Percentiles rank a stretch among this genome's conserved stretches.
Conservation (phyloP, 768 basidiomycete species). For the Russula dissimulans region DNA sequence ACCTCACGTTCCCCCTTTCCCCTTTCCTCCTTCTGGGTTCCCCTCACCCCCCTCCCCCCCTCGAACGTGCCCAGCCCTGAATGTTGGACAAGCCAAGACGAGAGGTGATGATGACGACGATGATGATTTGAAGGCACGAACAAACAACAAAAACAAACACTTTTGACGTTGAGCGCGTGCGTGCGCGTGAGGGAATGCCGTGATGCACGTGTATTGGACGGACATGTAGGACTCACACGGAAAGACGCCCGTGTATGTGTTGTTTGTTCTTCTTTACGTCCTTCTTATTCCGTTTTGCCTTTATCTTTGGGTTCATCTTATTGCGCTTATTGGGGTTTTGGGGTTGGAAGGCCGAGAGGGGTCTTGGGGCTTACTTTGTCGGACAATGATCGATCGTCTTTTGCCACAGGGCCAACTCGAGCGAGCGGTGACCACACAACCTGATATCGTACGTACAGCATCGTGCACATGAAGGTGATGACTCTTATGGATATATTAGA, state of each 20-base stretch:
- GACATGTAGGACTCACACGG: background rate
- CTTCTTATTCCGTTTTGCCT: background rate
- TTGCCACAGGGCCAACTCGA: background rate
- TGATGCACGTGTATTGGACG: background rate
- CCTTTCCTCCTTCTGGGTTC: too few relatives aligned
- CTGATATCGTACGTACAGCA: too few relatives aligned
- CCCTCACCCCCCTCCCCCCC: too few relatives aligned
- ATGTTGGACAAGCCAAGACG: background rate
- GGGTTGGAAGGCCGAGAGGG: background rate
- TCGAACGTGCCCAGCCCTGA: too few relatives aligned
- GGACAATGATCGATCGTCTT: slow-evolving; percentile 4
- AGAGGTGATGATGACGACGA: background rate
- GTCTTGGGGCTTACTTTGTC: background rate
- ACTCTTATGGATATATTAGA: slow-evolving; percentile 10
- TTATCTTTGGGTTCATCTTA: background rate
- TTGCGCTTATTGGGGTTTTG: background rate
- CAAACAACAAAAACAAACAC: background rate
- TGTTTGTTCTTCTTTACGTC: background rate
- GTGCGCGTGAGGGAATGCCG: background rate
- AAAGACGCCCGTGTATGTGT: background rate
- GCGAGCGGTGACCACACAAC: background rate
- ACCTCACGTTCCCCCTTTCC: too few relatives aligned
- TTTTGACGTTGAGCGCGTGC: slow-evolving; percentile 8
- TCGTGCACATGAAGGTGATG: too few relatives aligned
- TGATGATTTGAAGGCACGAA: background rate